Base-by-base conservation (phyloP, 139 green algal species). In the Nannochloris sp. region DNA sequence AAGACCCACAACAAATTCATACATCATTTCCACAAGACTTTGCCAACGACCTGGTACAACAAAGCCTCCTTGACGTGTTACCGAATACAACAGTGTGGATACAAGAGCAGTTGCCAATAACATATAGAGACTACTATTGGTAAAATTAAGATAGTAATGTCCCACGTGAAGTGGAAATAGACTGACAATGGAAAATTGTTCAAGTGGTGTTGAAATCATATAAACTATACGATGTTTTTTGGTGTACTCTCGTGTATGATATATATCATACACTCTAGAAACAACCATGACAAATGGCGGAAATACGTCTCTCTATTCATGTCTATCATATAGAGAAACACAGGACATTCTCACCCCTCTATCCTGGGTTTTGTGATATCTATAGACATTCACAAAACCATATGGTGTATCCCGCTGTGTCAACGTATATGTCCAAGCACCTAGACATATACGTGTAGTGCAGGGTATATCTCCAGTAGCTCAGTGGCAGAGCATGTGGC, bases 401-500 rank as follows among this genome's bases (percentile, higher is more conserved):
- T 63, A 63, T 56, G 62, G 43, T 49, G 12, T 49, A 50, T 50
- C 45, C 45, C 14, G 45, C 16, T 50, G 45, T 50, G 16, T 36
- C 45, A 50, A 17, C 45, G 3, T 9, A 50, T 50, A 4, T 17
- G 13, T 17, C 12, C 10, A 49, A 49, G 43, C 28, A 49, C 12
- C n/a, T 11, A 53, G 8, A 61, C 55, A 31, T 31, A 29, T 58
- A 46, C 23, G 49, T 45, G 2, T 69, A 9, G 20, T 63, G 30
- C n/a, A 31, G 26, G n/a, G 44, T 45, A 53, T 29, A 61, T 84
- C 73, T 62, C 62, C 59, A 81, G 71, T 83, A 83, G 77, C 77
- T 83, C 77, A 83, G 77, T 77, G 77, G 77, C 72, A 83, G 77
- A 83, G 77, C 77, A 67, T 56, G 69, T 73, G 78, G 78, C 78